Evolutionary conservation across 192 early-diverging fungal genomes (phyloP).

Genomic region (Chytriomyces sp.): DNA sequence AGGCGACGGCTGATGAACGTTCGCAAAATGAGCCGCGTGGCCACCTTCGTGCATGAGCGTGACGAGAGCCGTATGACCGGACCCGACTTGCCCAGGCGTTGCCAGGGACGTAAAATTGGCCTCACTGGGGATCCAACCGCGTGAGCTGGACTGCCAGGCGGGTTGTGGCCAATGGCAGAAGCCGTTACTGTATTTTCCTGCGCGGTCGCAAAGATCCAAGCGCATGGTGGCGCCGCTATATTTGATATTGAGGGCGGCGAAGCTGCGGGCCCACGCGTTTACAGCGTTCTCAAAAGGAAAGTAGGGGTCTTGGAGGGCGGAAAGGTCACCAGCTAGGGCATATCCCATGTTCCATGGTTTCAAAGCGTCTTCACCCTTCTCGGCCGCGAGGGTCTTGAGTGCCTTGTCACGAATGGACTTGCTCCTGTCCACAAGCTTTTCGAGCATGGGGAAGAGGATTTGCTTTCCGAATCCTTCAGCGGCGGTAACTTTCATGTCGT

Average conservation of each 20-base stretch:
- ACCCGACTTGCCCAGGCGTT: conserved; percentile 36
- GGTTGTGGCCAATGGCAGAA: conserved; percentile 48
- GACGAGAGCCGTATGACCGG: conserved; percentile 36
- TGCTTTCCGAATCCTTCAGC: conserved; percentile 43
- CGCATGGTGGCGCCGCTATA: conserved; percentile 35
- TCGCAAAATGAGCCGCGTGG: conserved; percentile 44
- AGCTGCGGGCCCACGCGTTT: conserved; percentile 36
- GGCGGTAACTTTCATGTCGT: conserved; percentile 31
- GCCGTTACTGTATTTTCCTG: conserved; percentile 42
- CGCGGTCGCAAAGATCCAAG: conserved; percentile 40
- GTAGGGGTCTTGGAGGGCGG: conserved; percentile 23
- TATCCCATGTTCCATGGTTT: conserved; percentile 35
- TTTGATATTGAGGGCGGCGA: conserved; percentile 40
- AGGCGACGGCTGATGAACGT: conserved; percentile 37
- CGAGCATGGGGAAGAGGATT: conserved; percentile 38
- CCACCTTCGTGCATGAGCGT: conserved; percentile 45
- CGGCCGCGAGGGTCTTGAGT: conserved; percentile 27
- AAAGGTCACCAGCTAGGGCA: conserved; percentile 27
- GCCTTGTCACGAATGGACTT: conserved; percentile 34
- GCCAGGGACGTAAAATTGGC: conserved; percentile 44
- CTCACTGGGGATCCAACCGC: conserved; percentile 40
- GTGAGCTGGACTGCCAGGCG: conserved; percentile 32
- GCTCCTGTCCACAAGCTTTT: conserved; percentile 30
- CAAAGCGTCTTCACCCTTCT: conserved; percentile 39
- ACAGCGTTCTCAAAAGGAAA: conserved; percentile 27